Evolutionary conservation across 768 basidiomycete genomes (phyloP), one percentile per base, ranked within the genome.

Genomic region (Chiua virens): DNA sequence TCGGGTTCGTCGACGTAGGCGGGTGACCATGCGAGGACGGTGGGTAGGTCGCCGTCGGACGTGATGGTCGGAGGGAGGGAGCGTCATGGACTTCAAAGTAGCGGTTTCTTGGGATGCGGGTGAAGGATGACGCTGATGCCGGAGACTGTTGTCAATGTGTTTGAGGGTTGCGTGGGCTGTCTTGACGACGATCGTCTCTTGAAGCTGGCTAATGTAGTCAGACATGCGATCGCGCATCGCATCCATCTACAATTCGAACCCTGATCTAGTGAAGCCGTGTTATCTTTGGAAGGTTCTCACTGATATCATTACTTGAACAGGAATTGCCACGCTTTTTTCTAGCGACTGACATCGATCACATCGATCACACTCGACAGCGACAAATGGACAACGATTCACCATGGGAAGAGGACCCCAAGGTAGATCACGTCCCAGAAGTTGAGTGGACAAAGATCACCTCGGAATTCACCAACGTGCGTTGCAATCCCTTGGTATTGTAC

Each of bases 361-460:
- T n/a, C n/a, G n/a, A n/a, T n/a, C n/a, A n/a, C n/a, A n/a, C n/a
- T n/a, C n/a, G n/a, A n/a, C n/a, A 35, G 23, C 40, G 17, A 27
- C 40, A 8, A 20, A 66, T 64, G 63, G 63, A 60, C 18, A 28
- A 41, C 18, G 80, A 85, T 55, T 80, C 80, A 5, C 80, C 80
- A 10, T 87, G 86, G 86, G 80, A 80, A 52, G 79, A 82, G 53
- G 66, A 72, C 38, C 66, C 75, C 17, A 61, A 68, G 43, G 52
- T 60, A 37, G 56, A 61, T 53, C 55, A 68, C 45, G 43, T 66
- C 37, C 63, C 71, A 50, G 78, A 86, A 23, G 67, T 73, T 4
- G 87, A 90, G 61, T 90, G 88, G 89, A 64, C 73, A 15, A 86
- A 77, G 57, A 75, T 91, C 47, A 80, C 86, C 1, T 75, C 77